Evolutionary conservation across 2,329 filamentous ascomycete species (phyloP).

Genomic region (Talaromyces sp.): DNA sequence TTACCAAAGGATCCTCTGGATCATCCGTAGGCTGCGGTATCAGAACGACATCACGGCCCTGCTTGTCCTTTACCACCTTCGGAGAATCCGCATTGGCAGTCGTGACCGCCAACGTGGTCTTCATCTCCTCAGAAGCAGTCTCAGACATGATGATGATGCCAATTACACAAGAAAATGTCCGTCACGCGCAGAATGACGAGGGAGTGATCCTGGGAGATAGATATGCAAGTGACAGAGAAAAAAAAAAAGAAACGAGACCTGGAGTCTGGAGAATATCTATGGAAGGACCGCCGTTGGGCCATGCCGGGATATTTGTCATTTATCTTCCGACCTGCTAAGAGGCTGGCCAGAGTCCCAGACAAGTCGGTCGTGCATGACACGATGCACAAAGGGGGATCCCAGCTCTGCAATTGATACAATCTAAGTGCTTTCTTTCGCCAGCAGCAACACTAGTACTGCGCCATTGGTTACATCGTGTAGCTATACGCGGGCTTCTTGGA

Average conservation of each 20-base stretch:
- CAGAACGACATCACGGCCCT: slow-evolving; percentile 13
- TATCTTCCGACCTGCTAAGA: background rate
- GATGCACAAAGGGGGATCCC: slow-evolving; percentile 7
- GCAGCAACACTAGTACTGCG: slow-evolving; percentile 2
- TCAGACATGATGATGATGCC: slow-evolving; percentile 10
- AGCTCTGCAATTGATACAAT: background rate
- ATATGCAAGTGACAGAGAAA: background rate
- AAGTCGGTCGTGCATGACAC: background rate
- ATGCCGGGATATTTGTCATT: background rate
- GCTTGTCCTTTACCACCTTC: slow-evolving; percentile 11
- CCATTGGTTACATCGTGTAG: slow-evolving; percentile 8
- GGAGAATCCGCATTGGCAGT: slow-evolving; percentile 1
- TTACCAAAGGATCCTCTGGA: slow-evolving; percentile 17
- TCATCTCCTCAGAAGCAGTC: slow-evolving; percentile 6
- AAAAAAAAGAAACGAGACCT: background rate
- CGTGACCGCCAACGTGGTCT: slow-evolving; percentile 7
- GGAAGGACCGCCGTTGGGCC: background rate
- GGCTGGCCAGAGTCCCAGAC: background rate
- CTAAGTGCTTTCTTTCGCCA: background rate
- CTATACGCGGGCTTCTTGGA: background rate
- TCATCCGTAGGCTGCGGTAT: slow-evolving; percentile 13
- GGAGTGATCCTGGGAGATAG: background rate
- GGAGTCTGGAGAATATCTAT: background rate
- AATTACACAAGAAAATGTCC: background rate
- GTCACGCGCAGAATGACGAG: background rate